Percentiles rank a stretch among this genome's conserved stretches.
Conservation (phyloP, 805 yeast genomes). For the Maudiozyma turicensis region DNA sequence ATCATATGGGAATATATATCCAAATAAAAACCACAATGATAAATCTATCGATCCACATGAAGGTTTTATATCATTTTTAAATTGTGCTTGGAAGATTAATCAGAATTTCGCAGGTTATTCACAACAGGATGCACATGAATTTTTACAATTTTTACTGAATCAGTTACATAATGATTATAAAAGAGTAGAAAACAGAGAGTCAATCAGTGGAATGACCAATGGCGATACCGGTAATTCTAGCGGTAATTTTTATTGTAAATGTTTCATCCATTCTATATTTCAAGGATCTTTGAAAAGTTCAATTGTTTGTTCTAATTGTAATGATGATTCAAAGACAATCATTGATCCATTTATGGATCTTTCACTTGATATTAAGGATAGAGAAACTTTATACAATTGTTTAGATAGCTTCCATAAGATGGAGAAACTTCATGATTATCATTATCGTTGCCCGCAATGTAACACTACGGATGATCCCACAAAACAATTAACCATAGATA, state of each 20-base stretch:
- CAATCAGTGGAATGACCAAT: too few relatives aligned
- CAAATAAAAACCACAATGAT: neutral
- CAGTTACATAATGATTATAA: constrained; percentile 53
- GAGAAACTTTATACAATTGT: constrained; percentile 47
- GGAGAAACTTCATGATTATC: constrained; percentile 61
- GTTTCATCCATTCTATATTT: constrained; percentile 76
- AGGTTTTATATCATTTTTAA: constrained; percentile 71
- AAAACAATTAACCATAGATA: constrained; percentile 60
- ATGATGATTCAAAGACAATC: constrained; percentile 48
- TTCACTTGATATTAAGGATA: constrained; percentile 59
- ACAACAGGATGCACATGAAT: constrained; percentile 98
- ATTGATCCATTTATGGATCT: constrained; percentile 86
- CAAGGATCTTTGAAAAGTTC: constrained; percentile 77
- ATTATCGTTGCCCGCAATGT: constrained; percentile 64
- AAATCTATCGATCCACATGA: constrained; percentile 19
- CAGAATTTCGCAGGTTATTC: constrained; percentile 86
- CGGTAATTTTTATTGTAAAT: constrained; percentile 41
- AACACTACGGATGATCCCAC: constrained; percentile 50
- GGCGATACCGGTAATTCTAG: neutral
- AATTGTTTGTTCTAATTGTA: constrained; percentile 64
- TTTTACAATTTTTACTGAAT: constrained; percentile 83
- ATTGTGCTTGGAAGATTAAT: constrained; percentile 83
- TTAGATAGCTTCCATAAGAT: constrained; percentile 65
- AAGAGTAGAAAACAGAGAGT: constrained; percentile 5
- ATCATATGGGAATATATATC: constrained; percentile 42